Evolutionary conservation across 176 grass and related monocot genomes (phyloP).

Genomic region (Typha latifolia): DNA sequence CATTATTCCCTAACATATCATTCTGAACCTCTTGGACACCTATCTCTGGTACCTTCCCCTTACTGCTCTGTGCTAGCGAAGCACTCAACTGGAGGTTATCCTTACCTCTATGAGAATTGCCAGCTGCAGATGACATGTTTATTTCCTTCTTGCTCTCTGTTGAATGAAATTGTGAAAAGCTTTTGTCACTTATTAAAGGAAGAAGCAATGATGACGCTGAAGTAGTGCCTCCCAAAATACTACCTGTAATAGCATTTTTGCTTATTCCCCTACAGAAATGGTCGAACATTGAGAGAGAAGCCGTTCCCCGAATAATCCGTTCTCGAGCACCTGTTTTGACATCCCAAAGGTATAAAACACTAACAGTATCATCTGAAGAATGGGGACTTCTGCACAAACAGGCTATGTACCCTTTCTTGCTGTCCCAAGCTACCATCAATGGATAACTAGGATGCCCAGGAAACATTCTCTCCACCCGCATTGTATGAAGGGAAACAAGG

Average conservation of each 20-base stretch:
- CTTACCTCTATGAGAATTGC: conserved; percentile 30
- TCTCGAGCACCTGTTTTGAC: conserved; percentile 82
- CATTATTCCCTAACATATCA: conserved; percentile 43
- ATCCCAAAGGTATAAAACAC: conserved; percentile 83
- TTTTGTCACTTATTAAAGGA: conserved; percentile 55
- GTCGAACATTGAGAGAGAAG: conserved; percentile 75
- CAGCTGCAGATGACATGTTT: conserved; percentile 20
- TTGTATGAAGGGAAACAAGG: conserved; percentile 75
- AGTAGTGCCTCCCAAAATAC: conserved; percentile 85
- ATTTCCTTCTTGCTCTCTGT: conserved; percentile 19
- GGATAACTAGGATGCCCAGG: conserved; percentile 71
- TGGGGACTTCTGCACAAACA: conserved; percentile 72
- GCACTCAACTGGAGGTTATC: conserved; percentile 22
- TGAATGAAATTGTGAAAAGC: conserved; percentile 15
- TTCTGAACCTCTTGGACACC: conserved; percentile 26
- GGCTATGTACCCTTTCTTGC: conserved; percentile 87
- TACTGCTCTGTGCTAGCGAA: conserved; percentile 26
- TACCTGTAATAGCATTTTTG: conserved; percentile 70
- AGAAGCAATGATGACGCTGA: conserved; percentile 73
- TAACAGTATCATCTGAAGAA: conserved; percentile 43
- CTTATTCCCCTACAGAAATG: conserved; percentile 83
- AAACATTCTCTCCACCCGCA: conserved; percentile 90
- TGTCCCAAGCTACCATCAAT: conserved; percentile 85
- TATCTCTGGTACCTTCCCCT: conserved; percentile 38
- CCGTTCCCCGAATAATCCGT: conserved; percentile 53